Base-by-base conservation (phyloP, 176 grass and related monocot species). In the Carex cristatella region DNA sequence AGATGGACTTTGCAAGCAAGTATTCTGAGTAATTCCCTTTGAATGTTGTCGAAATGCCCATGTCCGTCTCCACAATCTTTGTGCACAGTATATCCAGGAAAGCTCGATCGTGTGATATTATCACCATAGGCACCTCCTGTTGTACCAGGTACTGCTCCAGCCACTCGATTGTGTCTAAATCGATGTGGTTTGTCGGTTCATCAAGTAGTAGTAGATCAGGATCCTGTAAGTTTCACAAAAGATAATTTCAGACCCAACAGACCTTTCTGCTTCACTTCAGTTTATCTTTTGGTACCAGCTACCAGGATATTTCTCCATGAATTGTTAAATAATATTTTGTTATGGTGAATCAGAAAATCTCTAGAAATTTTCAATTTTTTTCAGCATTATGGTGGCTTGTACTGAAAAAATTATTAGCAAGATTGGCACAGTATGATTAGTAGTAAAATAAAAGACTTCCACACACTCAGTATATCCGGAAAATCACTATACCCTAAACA, bases 91-190 rank as follows among this genome's bases (percentile, higher is more conserved):
- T 90, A 87, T 99, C 96, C 81, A 99, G 93, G 35, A 99, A 99
- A 35, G 93, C 96, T 76, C 96, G 93, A 85, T 95, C 96, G 80
- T 95, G 96, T 28, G 96, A 99, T 87, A 99, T 95, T 84, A 99
- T 93, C 77, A 99, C 93, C 96, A 99, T 99, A 0, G 93, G 96
- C 38, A 99, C 96, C 16, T 92, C 96, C 72, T 95, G 96, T 5
- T 85, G 91, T 37, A 85, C 90, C 14, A 99, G 89, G 84, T 99
- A 99, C 71, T 46, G 86, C 87, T 99, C 96, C 40, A 95, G 88
- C 96, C 93, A 99, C 88, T 99, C 96, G 83, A 95, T 89, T 13
- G 93, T 99, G 19, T 99, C 96, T 60, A 99, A 85, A 87, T 99
- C 96, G 4, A 99, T 91, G 84, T 99, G 96, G 80, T 99, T 99